Percentiles rank a stretch among this genome's conserved stretches.
These are phyloP conservation scores for Hippophae gyantsensis DNA, from an alignment of 306 rosid species.

Conservation along the genomic window DNA sequence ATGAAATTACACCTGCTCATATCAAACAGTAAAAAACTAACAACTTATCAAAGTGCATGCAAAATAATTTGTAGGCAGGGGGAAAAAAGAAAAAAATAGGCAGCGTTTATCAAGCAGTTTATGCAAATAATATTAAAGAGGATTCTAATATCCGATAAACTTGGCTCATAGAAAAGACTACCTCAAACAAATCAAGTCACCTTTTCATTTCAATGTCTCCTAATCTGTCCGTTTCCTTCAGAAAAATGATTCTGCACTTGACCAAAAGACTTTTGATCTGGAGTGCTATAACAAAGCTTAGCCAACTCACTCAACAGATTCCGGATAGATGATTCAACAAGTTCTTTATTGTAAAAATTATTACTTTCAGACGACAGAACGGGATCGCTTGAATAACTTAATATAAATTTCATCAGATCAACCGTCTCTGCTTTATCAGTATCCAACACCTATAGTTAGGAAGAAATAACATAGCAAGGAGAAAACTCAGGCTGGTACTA, in stretches of 20 bases:
- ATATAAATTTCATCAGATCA: slow-evolving; percentile 81
- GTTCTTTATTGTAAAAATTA: slow-evolving; percentile 36
- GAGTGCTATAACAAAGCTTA: slow-evolving; percentile 48
- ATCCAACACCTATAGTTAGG: slow-evolving; percentile 31
- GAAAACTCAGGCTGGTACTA: too few relatives aligned
- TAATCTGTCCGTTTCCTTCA: slow-evolving; percentile 34
- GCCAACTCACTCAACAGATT: slow-evolving; percentile 55
- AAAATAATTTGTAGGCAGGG: neutral
- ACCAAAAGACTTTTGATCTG: slow-evolving; percentile 34
- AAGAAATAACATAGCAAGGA: too few relatives aligned
- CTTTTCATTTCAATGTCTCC: slow-evolving; percentile 66
- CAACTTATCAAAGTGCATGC: neutral
- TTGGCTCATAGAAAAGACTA: slow-evolving; percentile 11
- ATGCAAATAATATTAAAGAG: slow-evolving; percentile 3
- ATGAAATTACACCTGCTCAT: slow-evolving; percentile 86
- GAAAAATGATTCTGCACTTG: slow-evolving; percentile 34
- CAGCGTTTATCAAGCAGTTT: neutral
- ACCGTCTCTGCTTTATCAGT: slow-evolving; percentile 52
- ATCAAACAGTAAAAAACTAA: slow-evolving; percentile 6
- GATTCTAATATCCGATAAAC: neutral
- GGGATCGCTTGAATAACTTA: slow-evolving; percentile 62
- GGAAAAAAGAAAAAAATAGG: too few relatives aligned
- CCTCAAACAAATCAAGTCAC: slow-evolving; percentile 93
- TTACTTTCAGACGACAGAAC: slow-evolving; percentile 37
- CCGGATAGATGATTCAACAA: slow-evolving; percentile 59